phyloP scores from a whole-genome alignment of 176 grass and related monocot genomes.

The Carex kokanica region DNA sequence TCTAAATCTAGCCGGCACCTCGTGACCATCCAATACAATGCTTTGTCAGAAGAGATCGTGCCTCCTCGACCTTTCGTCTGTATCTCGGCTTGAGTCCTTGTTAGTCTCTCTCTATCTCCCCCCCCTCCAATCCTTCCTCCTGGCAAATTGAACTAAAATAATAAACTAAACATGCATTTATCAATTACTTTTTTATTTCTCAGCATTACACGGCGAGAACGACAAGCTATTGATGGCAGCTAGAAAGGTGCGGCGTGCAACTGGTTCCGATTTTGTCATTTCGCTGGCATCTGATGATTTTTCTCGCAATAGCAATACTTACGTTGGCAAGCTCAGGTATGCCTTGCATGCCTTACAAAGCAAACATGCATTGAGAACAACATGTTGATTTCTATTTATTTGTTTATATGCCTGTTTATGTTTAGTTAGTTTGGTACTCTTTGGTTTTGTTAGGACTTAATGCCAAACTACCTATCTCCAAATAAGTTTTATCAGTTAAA shows the following conservation, averaged over 20 bases:
- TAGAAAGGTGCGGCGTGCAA: slow-evolving; percentile 70
- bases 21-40: slow-evolving; percentile 81
- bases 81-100: slow-evolving; percentile 92
- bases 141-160: neutral
- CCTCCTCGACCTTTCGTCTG: slow-evolving; percentile 79
- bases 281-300: slow-evolving; percentile 74
- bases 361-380: neutral
- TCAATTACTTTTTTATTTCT: slow-evolving; percentile 18
- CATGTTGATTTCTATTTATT: neutral
- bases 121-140: neutral
- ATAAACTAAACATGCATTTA: neutral
- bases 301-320: slow-evolving; percentile 84
- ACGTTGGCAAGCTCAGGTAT: slow-evolving; percentile 95
- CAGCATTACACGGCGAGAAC: slow-evolving; percentile 81
- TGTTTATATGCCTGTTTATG: neutral
- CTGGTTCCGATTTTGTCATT: slow-evolving; percentile 78
- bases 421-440: neutral
- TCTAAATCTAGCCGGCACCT: slow-evolving; percentile 54
- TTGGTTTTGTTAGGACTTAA: neutral
- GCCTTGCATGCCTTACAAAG: neutral
- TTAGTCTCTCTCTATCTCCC: slow-evolving; percentile 36
- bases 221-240: slow-evolving; percentile 94
- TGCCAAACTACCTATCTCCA: neutral
- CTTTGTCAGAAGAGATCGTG: slow-evolving; percentile 80
- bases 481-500: neutral